Evolutionary conservation across 2,329 filamentous ascomycete species (phyloP).

Genomic region (Calonectria fujianensis): DNA sequence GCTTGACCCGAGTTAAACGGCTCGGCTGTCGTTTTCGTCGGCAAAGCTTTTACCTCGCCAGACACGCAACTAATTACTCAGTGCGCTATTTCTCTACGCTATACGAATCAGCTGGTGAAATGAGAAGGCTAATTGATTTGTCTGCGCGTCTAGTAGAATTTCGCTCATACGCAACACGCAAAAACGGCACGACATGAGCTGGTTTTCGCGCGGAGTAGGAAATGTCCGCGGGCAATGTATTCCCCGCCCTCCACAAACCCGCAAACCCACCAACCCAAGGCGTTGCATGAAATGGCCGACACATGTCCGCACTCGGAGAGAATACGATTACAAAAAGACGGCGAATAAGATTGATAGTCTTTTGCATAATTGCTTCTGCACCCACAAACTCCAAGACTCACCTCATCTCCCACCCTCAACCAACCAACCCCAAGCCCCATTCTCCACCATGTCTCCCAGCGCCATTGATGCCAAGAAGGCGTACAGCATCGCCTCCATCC

Average conservation of each 20-base stretch:
- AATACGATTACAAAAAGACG: constrained; percentile 45
- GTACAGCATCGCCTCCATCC: constrained; percentile 76
- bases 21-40: neutral
- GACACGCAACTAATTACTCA: neutral
- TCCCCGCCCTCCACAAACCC: constrained; percentile 35
- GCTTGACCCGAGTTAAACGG: neutral
- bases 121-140: too few relatives aligned
- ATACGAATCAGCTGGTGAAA: neutral
- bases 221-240: constrained; percentile 43
- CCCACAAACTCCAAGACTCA: constrained; percentile 17
- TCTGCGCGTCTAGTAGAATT: neutral
- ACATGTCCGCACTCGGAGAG: constrained; percentile 36
- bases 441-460: constrained; percentile 51
- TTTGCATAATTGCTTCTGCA: constrained; percentile 29
- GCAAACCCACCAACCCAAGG: constrained; percentile 23
- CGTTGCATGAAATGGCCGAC: constrained; percentile 41
- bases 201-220: constrained; percentile 36
- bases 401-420: neutral
- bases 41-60: neutral
- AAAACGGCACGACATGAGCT: neutral
- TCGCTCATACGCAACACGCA: neutral
- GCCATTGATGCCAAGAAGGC: constrained; percentile 54
- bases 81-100: neutral
- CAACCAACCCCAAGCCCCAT: neutral
- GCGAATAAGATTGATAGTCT: constrained; percentile 24